phyloP scores from a whole-genome alignment of 176 grass and related monocot species.

The Puccinellia tenuiflora region DNA sequence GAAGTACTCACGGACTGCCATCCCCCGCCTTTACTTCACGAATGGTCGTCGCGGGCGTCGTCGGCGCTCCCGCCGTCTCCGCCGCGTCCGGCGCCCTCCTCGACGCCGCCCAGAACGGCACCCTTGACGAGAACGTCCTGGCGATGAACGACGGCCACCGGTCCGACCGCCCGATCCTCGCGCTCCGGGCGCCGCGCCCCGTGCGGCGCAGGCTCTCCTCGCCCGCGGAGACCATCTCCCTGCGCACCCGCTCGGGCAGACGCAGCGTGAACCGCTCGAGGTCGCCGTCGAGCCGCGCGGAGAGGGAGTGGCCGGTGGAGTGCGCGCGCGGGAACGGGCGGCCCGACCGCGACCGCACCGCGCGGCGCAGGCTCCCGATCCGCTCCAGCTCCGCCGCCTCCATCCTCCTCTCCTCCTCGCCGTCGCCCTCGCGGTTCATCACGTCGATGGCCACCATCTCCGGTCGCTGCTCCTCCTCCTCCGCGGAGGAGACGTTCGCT shows the following conservation, averaged over 20 bases:
- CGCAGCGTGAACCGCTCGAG: constrained; percentile 75
- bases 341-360: constrained; percentile 48
- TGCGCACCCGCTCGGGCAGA: constrained; percentile 61
- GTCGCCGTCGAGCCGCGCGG: constrained; percentile 25
- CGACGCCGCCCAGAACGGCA: constrained; percentile 54
- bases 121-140: constrained; percentile 58
- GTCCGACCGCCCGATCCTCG: constrained; percentile 46
- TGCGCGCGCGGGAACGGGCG: constrained; percentile 56
- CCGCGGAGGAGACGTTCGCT: background rate
- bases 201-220: constrained; percentile 37
- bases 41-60: background rate
- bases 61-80: background rate
- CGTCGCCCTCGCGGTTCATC: background rate
- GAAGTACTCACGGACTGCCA: background rate
- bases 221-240: constrained; percentile 45
- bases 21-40: constrained; percentile 16
- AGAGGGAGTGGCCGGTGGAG: constrained; percentile 74
- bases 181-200: constrained; percentile 23
- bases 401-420: background rate
- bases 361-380: constrained; percentile 73
- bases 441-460: constrained; percentile 39
- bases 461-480: background rate
- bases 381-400: constrained; percentile 63
- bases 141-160: constrained; percentile 73
- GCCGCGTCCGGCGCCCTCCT: constrained; percentile 21